Conservation (phyloP, 805 yeast genomes). For the Yarrowia deformans region DNA sequence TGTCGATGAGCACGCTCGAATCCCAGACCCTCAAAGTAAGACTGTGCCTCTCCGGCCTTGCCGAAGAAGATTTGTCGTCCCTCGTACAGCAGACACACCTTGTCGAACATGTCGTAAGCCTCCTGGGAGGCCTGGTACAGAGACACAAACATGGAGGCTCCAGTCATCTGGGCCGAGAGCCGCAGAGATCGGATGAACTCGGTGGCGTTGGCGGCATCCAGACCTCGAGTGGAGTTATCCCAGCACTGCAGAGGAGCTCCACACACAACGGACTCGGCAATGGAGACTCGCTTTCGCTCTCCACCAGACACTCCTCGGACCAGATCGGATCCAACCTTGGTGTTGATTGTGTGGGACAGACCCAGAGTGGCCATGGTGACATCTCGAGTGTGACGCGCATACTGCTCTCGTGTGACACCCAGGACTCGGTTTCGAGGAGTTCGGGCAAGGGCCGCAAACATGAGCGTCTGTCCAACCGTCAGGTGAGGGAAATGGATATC, state of each 20-base stretch:
- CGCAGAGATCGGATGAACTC: constrained; percentile 68
- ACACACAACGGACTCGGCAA: constrained; percentile 61
- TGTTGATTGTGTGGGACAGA: constrained; percentile 60
- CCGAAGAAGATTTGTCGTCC: constrained; percentile 72
- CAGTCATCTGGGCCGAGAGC: constrained; percentile 63
- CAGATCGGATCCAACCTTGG: constrained; percentile 71
- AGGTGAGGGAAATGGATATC: constrained; percentile 74
- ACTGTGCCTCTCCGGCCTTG: constrained; percentile 58
- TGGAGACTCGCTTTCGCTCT: constrained; percentile 73
- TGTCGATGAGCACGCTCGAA: constrained; percentile 63
- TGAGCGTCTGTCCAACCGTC: constrained; percentile 70
- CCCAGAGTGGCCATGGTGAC: constrained; percentile 63
- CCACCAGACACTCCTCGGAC: constrained; percentile 78
- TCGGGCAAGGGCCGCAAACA: constrained; percentile 66
- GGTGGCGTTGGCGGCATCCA: constrained; percentile 73
- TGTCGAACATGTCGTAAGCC: constrained; percentile 66
- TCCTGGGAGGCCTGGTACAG: constrained; percentile 74
- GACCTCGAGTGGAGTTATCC: constrained; percentile 76
- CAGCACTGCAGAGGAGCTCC: constrained; percentile 65
- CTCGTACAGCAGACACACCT: constrained; percentile 64
- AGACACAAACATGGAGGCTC: constrained; percentile 67
- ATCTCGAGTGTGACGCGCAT: constrained; percentile 61
- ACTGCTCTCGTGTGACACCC: constrained; percentile 65
- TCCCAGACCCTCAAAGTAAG: constrained; percentile 62
- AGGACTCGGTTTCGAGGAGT: constrained; percentile 68